Evolutionary conservation across 306 rosid genomes (phyloP).

Genomic region (Castanospermum australe): DNA sequence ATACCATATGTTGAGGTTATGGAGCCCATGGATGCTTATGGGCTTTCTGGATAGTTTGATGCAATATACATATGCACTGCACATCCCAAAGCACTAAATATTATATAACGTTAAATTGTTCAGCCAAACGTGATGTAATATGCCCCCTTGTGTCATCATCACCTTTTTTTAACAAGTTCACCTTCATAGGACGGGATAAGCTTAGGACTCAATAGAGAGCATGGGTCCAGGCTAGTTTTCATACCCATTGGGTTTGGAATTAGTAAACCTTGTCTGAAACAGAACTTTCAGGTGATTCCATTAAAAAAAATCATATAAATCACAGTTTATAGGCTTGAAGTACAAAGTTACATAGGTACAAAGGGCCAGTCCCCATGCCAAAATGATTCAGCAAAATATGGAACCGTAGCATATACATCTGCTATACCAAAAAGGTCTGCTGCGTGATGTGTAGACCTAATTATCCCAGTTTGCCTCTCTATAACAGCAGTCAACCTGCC

Average conservation of each 20-base stretch:
- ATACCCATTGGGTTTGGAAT: neutral
- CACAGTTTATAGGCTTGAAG: neutral
- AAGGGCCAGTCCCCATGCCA: neutral
- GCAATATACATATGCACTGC: neutral
- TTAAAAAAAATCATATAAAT: neutral
- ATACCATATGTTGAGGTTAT: no score
- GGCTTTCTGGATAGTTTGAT: neutral
- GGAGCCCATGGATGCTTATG: neutral
- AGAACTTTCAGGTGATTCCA: neutral
- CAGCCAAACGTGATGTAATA: no score
- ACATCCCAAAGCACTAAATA: no score
- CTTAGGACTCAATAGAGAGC: neutral
- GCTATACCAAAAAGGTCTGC: neutral
- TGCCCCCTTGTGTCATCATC: no score
- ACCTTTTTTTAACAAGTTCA: no score
- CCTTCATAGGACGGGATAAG: no score
- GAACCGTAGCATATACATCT: neutral
- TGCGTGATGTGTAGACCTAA: neutral
- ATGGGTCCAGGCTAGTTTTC: neutral
- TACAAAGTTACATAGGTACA: neutral
- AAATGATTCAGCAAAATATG: neutral
- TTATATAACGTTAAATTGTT: no score
- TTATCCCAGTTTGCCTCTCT: neutral
- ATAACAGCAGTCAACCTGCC: neutral
- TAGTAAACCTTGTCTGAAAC: neutral